phyloP scores from a whole-genome alignment of 2,329 filamentous ascomycete genomes.

The Pseudogymnoascus sp. region DNA sequence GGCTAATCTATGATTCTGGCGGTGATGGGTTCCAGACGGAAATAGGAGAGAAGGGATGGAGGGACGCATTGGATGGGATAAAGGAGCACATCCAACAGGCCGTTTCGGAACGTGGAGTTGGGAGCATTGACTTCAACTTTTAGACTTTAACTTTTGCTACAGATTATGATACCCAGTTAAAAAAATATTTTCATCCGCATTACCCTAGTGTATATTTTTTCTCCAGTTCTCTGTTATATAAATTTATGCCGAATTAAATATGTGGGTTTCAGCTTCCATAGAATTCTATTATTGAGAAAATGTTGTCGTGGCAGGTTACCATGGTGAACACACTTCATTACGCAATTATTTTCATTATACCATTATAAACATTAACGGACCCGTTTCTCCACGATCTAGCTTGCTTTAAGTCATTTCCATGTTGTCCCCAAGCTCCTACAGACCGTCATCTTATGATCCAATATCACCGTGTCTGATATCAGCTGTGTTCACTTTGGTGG shows the following conservation, averaged over 20 bases:
- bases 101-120: slow-evolving; percentile 49
- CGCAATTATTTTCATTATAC: background rate
- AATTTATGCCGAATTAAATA: background rate
- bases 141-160: background rate
- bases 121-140: slow-evolving; percentile 42
- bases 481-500: background rate
- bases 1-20: slow-evolving; percentile 44
- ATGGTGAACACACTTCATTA: background rate
- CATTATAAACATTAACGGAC: background rate
- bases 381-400: background rate
- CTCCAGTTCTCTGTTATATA: background rate
- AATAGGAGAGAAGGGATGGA: slow-evolving; percentile 41
- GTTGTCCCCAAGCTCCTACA: background rate
- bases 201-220: background rate
- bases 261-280: background rate
- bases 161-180: background rate
- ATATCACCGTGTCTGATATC: background rate
- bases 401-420: background rate
- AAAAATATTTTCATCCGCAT: background rate
- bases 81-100: slow-evolving; percentile 48
- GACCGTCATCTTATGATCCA: background rate
- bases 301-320: background rate
- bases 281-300: background rate
- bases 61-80: slow-evolving; percentile 35
- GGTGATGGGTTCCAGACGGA: slow-evolving; percentile 33